Evolutionary conservation across 2,329 filamentous ascomycete genomes (phyloP).

Genomic region (Cytospora mali): DNA sequence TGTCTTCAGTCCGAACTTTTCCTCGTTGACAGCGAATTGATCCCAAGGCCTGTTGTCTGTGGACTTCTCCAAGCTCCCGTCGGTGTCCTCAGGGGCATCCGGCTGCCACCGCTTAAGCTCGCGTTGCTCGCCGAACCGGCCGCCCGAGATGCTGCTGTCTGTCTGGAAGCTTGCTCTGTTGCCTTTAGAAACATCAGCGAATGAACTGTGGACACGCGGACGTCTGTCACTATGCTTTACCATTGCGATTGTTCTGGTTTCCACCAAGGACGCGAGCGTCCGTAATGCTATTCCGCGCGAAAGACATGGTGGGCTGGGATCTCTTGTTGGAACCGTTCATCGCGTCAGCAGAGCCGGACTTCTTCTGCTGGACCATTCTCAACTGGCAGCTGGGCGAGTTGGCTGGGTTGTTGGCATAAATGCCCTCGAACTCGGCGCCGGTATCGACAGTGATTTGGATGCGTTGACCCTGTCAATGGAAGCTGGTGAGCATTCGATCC

Average conservation of each 20-base stretch:
- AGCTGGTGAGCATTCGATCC: conserved; percentile 27
- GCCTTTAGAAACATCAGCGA: conserved; percentile 50
- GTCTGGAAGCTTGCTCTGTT: conserved; percentile 75
- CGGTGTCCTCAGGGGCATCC: conserved; percentile 61
- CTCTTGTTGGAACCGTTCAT: conserved; percentile 37
- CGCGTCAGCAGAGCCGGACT: conserved; percentile 35
- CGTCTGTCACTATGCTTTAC: conserved; percentile 33
- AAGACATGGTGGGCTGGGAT: conserved; percentile 38
- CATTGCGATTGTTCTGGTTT: conserved; percentile 43
- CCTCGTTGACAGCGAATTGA: conserved; percentile 89
- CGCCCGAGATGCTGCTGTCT: conserved; percentile 83
- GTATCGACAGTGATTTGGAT: conserved; percentile 35
- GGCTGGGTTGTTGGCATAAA: conserved; percentile 34
- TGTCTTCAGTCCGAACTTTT: conserved; percentile 82
- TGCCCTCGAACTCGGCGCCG: conserved; percentile 38
- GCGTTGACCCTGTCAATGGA: conserved; percentile 36
- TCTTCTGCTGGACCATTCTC: conserved; percentile 41
- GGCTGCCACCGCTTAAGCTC: conserved; percentile 82
- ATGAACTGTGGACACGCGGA: background rate
- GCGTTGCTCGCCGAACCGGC: conserved; percentile 69
- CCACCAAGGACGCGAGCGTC: conserved; percentile 34
- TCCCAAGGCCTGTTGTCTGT: conserved; percentile 64
- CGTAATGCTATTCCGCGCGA: conserved; percentile 38
- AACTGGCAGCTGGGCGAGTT: conserved; percentile 35
- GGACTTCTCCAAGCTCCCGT: conserved; percentile 71